Conservation (phyloP, 805 yeast species). For the Isabelozyma pseudorhagii region DNA sequence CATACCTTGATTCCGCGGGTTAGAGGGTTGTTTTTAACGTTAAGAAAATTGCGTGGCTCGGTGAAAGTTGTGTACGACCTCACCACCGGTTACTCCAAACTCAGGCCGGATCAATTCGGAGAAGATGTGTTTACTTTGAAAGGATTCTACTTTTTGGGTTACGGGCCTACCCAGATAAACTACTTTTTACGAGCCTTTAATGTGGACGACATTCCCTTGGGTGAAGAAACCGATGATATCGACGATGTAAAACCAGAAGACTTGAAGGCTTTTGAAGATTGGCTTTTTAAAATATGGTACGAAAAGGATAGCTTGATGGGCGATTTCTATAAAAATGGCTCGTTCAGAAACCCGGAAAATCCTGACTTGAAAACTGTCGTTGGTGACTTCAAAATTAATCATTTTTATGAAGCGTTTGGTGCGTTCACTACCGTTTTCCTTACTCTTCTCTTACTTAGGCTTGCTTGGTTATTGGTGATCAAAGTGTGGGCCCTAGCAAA, state of each 20-base stretch:
- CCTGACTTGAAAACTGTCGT: slow-evolving; percentile 16
- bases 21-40: slow-evolving; percentile 71
- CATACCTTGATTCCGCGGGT: slow-evolving; percentile 79
- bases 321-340: slow-evolving; percentile 54
- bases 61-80: slow-evolving; percentile 70
- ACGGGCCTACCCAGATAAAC: slow-evolving; percentile 65
- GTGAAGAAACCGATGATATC: slow-evolving; percentile 34
- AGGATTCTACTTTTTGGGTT: slow-evolving; percentile 62
- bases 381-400: slow-evolving; percentile 23
- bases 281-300: slow-evolving; percentile 75
- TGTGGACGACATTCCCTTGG: slow-evolving; percentile 62
- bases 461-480: background rate
- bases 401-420: slow-evolving; percentile 9
- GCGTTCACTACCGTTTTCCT: slow-evolving; percentile 8
- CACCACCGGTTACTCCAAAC: slow-evolving; percentile 80
- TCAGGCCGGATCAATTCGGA: slow-evolving; percentile 60
- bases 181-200: slow-evolving; percentile 60
- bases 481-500: background rate
- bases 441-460: slow-evolving; percentile 8
- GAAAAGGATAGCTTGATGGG: slow-evolving; percentile 74
- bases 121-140: slow-evolving; percentile 71
- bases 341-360: slow-evolving; percentile 32
- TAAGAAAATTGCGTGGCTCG: slow-evolving; percentile 52
- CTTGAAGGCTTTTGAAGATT: slow-evolving; percentile 55
- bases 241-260: slow-evolving; percentile 43